A percentile compares a stretch with the other conserved stretches of the same genome.
These are phyloP conservation scores for Claviceps sorghi DNA, from an alignment of 2,329 filamentous ascomycete genomes.

Conservation along the genomic window DNA sequence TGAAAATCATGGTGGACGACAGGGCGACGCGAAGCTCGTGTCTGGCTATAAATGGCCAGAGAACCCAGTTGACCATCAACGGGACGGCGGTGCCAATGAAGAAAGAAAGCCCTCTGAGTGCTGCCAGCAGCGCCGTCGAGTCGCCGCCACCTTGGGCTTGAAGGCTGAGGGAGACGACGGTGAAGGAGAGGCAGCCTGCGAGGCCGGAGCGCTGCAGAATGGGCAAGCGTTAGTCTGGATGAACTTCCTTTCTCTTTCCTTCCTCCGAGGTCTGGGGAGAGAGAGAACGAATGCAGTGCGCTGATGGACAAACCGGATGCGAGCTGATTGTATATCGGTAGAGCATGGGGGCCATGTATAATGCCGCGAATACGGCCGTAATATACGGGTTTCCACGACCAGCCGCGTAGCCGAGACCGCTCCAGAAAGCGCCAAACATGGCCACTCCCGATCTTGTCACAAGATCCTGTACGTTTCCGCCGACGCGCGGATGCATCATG, in stretches of 20 bases:
- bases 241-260: too few relatives aligned
- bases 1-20: conserved; percentile 42
- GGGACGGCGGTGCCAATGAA: conserved; percentile 38
- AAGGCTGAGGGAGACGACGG: conserved; percentile 34
- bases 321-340: conserved; percentile 40
- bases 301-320: conserved; percentile 26
- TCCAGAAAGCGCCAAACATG: conserved; percentile 40
- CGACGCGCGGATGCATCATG: conserved; percentile 34
- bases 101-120: conserved; percentile 34
- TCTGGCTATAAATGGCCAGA: conserved; percentile 47
- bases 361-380: conserved; percentile 36
- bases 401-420: conserved; percentile 34
- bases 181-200: conserved; percentile 42
- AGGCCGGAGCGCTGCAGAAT: conserved; percentile 35
- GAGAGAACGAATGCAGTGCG: too few relatives aligned
- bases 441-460: conserved; percentile 34
- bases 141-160: conserved; percentile 16
- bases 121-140: conserved; percentile 26
- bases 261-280: too few relatives aligned
- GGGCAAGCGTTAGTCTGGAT: background rate
- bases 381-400: conserved; percentile 39
- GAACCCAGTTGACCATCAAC: conserved; percentile 41
- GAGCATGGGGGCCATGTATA: conserved; percentile 47
- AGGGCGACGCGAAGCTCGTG: conserved; percentile 42
- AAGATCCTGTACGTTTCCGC: conserved; percentile 43